phyloP scores from a whole-genome alignment of 495 filamentous ascomycete species.

The Penicillium chermesinum region DNA sequence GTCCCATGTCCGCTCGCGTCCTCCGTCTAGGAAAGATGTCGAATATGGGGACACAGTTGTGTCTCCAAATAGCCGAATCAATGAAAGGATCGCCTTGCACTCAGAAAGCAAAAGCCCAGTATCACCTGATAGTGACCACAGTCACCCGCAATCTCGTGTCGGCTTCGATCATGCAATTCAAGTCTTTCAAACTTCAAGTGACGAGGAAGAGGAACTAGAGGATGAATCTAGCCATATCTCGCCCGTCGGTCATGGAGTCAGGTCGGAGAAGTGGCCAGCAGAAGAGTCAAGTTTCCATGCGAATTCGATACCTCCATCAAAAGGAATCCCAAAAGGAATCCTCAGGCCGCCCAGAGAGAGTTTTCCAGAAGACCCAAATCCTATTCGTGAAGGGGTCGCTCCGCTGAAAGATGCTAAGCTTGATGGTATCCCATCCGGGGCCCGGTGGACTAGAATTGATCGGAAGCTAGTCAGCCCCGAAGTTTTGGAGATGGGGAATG shows the following conservation, averaged over 20 bases:
- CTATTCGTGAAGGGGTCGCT: constrained; percentile 3
- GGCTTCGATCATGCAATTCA: constrained; percentile 1
- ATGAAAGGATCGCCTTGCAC: not conserved
- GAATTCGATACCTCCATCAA: not conserved
- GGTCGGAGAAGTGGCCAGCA: no score
- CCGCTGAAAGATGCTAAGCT: not conserved
- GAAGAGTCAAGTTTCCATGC: not conserved
- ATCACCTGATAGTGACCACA: not conserved
- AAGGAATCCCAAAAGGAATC: constrained; percentile 1
- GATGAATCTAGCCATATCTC: no score
- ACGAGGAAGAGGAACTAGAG: not conserved
- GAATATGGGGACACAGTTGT: constrained; percentile 2
- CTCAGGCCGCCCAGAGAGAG: not conserved
- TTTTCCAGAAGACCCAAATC: constrained; percentile 4
- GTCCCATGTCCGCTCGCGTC: constrained; percentile 4
- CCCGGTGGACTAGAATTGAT: constrained; percentile 7
- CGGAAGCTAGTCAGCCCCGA: not conserved
- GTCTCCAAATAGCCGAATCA: not conserved
- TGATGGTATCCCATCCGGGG: not conserved
- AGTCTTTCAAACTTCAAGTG: not conserved
- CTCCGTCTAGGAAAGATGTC: not conserved
- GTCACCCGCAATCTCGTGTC: not conserved
- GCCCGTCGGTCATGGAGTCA: no score
- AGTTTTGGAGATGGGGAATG: not conserved
- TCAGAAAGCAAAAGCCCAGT: not conserved